phyloP scores from a whole-genome alignment of 2,329 filamentous ascomycete genomes.

The Botryosphaeria dothidea region DNA sequence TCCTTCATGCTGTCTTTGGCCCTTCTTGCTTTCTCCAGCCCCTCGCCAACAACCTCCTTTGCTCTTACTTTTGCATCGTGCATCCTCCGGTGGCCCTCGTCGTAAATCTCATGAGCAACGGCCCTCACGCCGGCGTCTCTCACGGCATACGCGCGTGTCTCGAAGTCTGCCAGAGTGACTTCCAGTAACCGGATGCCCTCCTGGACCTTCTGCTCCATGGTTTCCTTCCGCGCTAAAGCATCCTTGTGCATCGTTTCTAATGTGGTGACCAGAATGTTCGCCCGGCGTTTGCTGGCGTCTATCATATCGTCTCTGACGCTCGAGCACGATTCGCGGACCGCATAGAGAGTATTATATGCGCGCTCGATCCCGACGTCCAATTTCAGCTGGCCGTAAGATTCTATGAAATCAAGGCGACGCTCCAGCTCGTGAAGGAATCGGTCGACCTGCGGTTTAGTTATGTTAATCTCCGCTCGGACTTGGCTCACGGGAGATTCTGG shows the following conservation, averaged over 20 bases:
- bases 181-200: slow-evolving; percentile 87
- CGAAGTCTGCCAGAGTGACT: slow-evolving; percentile 80
- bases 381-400: slow-evolving; percentile 80
- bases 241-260: slow-evolving; percentile 86
- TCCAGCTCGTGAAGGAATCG: slow-evolving; percentile 84
- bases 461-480: slow-evolving; percentile 25
- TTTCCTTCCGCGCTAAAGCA: slow-evolving; percentile 79
- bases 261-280: slow-evolving; percentile 89
- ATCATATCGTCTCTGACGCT: slow-evolving; percentile 88
- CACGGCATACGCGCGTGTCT: slow-evolving; percentile 77
- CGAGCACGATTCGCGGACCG: slow-evolving; percentile 84
- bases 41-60: slow-evolving; percentile 75
- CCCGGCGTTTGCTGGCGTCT: slow-evolving; percentile 78
- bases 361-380: slow-evolving; percentile 82
- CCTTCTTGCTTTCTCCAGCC: slow-evolving; percentile 77
- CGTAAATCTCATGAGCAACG: slow-evolving; percentile 71
- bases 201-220: slow-evolving; percentile 86
- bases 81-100: slow-evolving; percentile 75
- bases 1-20: slow-evolving; percentile 64
- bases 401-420: slow-evolving; percentile 81
- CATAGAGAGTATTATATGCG: slow-evolving; percentile 81
- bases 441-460: slow-evolving; percentile 61
- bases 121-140: slow-evolving; percentile 74
- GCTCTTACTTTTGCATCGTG: slow-evolving; percentile 77
- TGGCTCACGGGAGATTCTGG: slow-evolving; percentile 7